These are phyloP conservation scores for Fibroporia radiculosa DNA, from an alignment of 768 basidiomycete genomes.

Conservation along the genomic window DNA sequence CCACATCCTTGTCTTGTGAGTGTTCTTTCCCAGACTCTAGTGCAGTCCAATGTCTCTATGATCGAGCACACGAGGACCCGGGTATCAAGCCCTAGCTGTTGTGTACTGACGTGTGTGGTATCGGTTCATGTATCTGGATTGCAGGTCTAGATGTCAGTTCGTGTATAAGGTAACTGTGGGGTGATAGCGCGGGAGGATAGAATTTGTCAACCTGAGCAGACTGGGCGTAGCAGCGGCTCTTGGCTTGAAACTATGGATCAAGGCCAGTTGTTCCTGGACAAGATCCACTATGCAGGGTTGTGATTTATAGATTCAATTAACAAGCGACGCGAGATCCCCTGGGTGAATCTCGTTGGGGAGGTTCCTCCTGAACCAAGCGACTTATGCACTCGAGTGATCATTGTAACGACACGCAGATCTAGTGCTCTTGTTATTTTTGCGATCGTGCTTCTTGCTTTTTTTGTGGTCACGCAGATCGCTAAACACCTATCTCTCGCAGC, in stretches of 20 bases:
- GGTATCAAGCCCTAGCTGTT: too few relatives aligned
- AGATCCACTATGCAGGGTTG: too few relatives aligned
- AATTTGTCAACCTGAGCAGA: too few relatives aligned
- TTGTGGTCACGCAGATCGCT: neutral
- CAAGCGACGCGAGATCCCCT: too few relatives aligned
- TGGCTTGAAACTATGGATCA: too few relatives aligned
- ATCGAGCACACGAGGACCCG: neutral
- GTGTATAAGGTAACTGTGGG: neutral
- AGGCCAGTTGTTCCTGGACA: too few relatives aligned
- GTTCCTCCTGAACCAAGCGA: neutral
- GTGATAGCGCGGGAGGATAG: too few relatives aligned
- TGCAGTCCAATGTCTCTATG: neutral
- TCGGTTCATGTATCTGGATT: neutral
- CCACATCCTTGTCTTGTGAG: slow-evolving; percentile 37
- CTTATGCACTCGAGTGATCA: too few relatives aligned
- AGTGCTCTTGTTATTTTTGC: neutral
- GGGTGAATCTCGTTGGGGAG: neutral
- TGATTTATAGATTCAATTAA: too few relatives aligned
- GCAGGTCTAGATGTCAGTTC: neutral
- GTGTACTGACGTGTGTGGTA: too few relatives aligned
- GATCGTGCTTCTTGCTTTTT: neutral
- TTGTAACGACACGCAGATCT: neutral
- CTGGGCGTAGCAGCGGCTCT: too few relatives aligned
- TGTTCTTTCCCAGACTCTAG: neutral
- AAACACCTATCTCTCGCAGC: slow-evolving; percentile 28